Conservation (phyloP, 2,329 filamentous ascomycete genomes). For the Pseudocercospora crystallina region DNA sequence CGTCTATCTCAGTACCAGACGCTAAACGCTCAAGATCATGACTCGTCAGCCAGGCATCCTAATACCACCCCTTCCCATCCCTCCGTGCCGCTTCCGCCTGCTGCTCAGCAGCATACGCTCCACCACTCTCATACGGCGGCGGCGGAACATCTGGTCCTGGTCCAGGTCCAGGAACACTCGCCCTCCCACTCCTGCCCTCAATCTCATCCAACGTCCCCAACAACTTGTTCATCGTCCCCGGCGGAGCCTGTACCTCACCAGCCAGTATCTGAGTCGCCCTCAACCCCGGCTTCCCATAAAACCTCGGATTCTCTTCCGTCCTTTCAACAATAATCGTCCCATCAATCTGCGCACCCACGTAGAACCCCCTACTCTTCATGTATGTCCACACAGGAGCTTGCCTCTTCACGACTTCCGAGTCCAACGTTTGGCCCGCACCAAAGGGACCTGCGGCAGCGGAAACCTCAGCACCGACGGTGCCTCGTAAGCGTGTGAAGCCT, state of each 20-base stretch:
- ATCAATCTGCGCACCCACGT: constrained; percentile 80
- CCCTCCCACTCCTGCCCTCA: constrained; percentile 55
- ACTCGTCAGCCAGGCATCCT: too few species aligned
- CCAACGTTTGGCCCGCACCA: constrained; percentile 71
- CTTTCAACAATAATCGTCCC: constrained; percentile 82
- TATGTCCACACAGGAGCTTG: constrained; percentile 76
- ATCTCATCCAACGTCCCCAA: constrained; percentile 83
- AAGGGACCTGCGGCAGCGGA: constrained; percentile 74
- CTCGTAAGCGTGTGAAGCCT: constrained; percentile 73
- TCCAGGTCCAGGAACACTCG: too few species aligned
- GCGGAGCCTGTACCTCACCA: constrained; percentile 55
- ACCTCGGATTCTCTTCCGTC: constrained; percentile 77
- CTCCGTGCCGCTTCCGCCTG: too few species aligned
- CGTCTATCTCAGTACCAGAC: too few species aligned
- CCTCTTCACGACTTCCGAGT: constrained; percentile 64
- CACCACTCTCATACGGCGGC: too few species aligned
- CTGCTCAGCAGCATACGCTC: too few species aligned
- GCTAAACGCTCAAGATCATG: too few species aligned
- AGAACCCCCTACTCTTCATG: constrained; percentile 82
- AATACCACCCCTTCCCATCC: too few species aligned
- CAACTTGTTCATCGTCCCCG: constrained; percentile 57
- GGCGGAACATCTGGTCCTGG: too few species aligned
- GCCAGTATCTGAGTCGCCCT: constrained; percentile 61
- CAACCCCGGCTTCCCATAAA: constrained; percentile 66
- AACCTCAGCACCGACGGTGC: constrained; percentile 78